Conservation (phyloP, 2,329 filamentous ascomycete genomes). For the Botrytis hyacinthi region DNA sequence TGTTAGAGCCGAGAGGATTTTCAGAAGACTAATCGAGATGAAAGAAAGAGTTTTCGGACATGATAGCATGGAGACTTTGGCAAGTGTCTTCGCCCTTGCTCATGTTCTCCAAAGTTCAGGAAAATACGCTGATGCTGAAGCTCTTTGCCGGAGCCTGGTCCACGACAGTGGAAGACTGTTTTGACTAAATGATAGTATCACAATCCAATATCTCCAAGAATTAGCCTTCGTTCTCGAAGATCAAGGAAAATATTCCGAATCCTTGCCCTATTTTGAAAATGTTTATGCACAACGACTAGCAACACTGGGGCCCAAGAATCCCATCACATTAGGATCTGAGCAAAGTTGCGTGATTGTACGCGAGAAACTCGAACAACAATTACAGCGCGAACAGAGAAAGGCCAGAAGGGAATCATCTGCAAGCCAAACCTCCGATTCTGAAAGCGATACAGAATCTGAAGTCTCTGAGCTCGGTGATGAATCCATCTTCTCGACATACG, state of each 20-base stretch:
- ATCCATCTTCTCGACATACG: not conserved
- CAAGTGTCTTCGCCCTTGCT: not conserved
- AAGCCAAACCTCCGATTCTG: not conserved
- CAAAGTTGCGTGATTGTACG: fast-evolving
- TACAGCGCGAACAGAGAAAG: not conserved
- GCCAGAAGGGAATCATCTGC: not conserved
- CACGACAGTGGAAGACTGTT: not conserved
- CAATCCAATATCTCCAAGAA: not conserved
- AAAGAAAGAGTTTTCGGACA: not conserved
- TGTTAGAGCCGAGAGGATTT: constrained; percentile 16
- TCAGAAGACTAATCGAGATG: not conserved
- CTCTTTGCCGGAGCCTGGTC: not conserved
- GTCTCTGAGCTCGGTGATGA: not conserved
- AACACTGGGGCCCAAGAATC: not conserved
- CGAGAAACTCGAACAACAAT: not conserved
- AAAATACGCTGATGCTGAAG: not conserved
- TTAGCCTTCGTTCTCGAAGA: fast-evolving
- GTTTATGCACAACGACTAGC: fast-evolving
- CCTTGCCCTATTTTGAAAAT: not conserved
- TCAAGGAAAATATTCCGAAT: not conserved
- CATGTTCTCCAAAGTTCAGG: fast-evolving
- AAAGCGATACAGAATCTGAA: not conserved
- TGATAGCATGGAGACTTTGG: fast-evolving
- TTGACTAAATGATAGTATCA: fast-evolving
- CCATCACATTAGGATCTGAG: fast-evolving